phyloP scores from a whole-genome alignment of 768 basidiomycete species.

The Tulasnella sp. region DNA sequence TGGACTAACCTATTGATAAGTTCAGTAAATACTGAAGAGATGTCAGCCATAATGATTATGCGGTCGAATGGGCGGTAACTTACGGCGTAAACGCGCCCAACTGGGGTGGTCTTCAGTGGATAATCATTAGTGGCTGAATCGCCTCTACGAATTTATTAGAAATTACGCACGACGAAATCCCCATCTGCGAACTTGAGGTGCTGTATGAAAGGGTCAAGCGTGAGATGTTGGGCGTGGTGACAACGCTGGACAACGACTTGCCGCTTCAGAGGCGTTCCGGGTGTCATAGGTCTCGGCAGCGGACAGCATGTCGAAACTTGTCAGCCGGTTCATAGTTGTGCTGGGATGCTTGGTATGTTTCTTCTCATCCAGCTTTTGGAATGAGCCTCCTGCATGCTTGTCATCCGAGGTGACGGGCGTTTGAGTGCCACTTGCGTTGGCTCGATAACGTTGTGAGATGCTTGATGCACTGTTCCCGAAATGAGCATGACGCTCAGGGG shows the following conservation, averaged over 20 bases:
- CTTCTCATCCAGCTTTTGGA: constrained; percentile 9
- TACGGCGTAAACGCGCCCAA: constrained; percentile 13
- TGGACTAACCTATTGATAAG: constrained; percentile 45
- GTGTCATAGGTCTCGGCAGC: constrained; percentile 48
- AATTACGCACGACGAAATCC: constrained; percentile 45
- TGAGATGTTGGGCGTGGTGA: not conserved
- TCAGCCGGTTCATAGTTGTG: constrained; percentile 22
- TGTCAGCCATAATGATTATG: constrained; percentile 42
- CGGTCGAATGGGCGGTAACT: not conserved
- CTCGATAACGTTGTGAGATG: not conserved
- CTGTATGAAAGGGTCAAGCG: not conserved
- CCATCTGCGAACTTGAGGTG: constrained; percentile 42
- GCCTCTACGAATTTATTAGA: constrained; percentile 22
- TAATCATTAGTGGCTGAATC: not conserved
- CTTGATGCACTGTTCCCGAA: constrained; percentile 9
- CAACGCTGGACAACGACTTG: not conserved
- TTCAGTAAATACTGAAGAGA: constrained; percentile 69
- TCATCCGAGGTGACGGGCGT: not conserved
- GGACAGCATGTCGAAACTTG: constrained; percentile 45
- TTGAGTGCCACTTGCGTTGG: not conserved
- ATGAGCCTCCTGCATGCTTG: not conserved
- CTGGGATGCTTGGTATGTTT: constrained; percentile 9
- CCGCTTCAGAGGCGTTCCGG: constrained; percentile 42
- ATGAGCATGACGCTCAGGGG: constrained; percentile 10
- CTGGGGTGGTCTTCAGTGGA: constrained; percentile 1